These are phyloP conservation scores for Biscogniauxia sp. DNA, from an alignment of 2,329 filamentous ascomycete species.

Conservation along the genomic window DNA sequence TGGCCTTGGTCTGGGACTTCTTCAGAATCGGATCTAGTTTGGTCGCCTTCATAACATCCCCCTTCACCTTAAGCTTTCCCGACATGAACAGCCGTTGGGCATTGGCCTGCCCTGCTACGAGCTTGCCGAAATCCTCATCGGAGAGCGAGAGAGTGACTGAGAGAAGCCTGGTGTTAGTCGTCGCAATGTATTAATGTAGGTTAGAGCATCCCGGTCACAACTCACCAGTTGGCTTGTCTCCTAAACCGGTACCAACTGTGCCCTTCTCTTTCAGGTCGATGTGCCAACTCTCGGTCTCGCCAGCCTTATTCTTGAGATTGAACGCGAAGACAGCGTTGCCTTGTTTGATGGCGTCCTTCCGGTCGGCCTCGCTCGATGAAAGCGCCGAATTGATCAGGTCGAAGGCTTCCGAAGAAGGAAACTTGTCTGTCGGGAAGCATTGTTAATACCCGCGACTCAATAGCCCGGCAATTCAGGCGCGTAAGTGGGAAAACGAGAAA, in stretches of 20 bases:
- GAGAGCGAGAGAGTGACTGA: slow-evolving; percentile 81
- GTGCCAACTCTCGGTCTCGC: slow-evolving; percentile 83
- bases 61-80: slow-evolving; percentile 98
- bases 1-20: slow-evolving; percentile 81
- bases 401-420: slow-evolving; percentile 88
- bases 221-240: slow-evolving; percentile 80
- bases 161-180: slow-evolving; percentile 5
- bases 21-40: slow-evolving; percentile 92
- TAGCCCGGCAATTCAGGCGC: background rate
- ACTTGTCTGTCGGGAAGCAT: slow-evolving; percentile 56
- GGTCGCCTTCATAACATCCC: slow-evolving; percentile 97
- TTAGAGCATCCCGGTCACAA: background rate
- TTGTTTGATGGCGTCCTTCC: slow-evolving; percentile 81
- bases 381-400: slow-evolving; percentile 80
- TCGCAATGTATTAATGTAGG: background rate
- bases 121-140: slow-evolving; percentile 81
- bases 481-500: slow-evolving; percentile 8
- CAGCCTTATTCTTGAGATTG: slow-evolving; percentile 81
- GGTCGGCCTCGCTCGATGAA: slow-evolving; percentile 65
- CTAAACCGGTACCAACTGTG: slow-evolving; percentile 72
- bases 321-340: slow-evolving; percentile 88
- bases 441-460: slow-evolving; percentile 10
- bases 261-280: slow-evolving; percentile 94
- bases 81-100: slow-evolving; percentile 95
- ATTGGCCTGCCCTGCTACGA: slow-evolving; percentile 85